Evolutionary conservation across 1,139 yeast genomes (phyloP), one percentile per base, ranked within the genome.

Genomic region (Yamadazyma epiphylla): DNA sequence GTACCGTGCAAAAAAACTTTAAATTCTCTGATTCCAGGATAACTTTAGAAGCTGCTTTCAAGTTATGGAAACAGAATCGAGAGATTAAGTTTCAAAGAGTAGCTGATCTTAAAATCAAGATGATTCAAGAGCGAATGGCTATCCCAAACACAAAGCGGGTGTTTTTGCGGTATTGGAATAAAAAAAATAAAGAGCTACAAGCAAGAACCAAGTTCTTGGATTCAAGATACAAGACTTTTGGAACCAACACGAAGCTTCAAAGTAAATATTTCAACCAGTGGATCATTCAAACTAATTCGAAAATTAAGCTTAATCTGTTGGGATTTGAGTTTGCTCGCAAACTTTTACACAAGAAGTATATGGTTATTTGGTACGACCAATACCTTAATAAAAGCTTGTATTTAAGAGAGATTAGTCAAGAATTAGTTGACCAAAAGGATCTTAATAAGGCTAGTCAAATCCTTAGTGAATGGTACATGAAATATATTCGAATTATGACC

Each of bases 381-480:
- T 59, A 43, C 26, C 32, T 49, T 15, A 46, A 46, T 19, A 56
- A 55, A 15, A 41, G 38, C 5, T 39, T 45, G 8, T 45, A 53
- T 14, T 39, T 64, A 24, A 36, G 46, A 3, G 62, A 59, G 7
- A 34, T 54, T 3, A 59, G 58, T 3, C 64, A 64, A 11, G 60
- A 58, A 12, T 40, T 45, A 22, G 19, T 51, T 5, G 60, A 55
- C 29, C 57, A 55, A 25, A 47, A 42, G 19, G 67, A 63, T 22
- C 51, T 58, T 22, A 43, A 37, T 14, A 45, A 38, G 24, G 51
- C 51, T 7, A 42, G 53, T 15, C 60, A 52, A 13, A 34, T 48
- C 4, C 40, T 66, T n/a, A 50, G 63, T 23, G 48, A 42, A 10
- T 67, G 74, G 74, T 54, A 64, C 1, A 59, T 64, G 61, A 58